Percentiles rank a stretch among this genome's conserved stretches.
Evolutionary conservation across 2,329 filamentous ascomycete species (phyloP).

Genomic region (Hansfordia pulvinata): DNA sequence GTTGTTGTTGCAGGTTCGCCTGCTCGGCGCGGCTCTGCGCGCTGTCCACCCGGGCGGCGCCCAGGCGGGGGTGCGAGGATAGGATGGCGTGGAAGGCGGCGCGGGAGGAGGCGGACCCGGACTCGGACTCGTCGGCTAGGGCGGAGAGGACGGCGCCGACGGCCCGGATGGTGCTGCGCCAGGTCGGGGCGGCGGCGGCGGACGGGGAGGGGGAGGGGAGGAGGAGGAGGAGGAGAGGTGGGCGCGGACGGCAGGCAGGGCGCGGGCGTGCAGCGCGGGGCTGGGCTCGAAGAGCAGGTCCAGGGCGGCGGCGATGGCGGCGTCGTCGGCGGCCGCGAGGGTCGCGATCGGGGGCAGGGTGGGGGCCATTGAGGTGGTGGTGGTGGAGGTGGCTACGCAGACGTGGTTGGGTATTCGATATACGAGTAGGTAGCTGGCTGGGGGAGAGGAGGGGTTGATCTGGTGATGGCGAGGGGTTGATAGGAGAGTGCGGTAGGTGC

Average conservation of each 20-base stretch:
- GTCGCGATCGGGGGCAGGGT: constrained; percentile 42
- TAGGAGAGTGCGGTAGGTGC: no score
- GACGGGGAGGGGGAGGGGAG: constrained; percentile 54
- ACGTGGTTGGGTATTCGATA: no score
- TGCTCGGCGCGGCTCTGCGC: constrained; percentile 73
- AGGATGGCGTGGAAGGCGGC: constrained; percentile 57
- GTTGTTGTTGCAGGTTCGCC: constrained; percentile 45
- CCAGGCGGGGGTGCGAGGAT: constrained; percentile 70
- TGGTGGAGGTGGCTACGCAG: no score
- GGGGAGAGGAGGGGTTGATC: no score
- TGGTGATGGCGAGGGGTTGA: no score
- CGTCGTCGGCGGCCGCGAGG: constrained; percentile 40
- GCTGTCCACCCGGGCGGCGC: constrained; percentile 70
- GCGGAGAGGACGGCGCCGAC: constrained; percentile 49
- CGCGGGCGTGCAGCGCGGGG: constrained; percentile 56
- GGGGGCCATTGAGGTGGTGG: no score
- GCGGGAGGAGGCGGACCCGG: constrained; percentile 18
- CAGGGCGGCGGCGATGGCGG: constrained; percentile 43
- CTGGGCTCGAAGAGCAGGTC: constrained; percentile 81
- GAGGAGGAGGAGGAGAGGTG: constrained; percentile 26
- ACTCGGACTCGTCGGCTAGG: constrained; percentile 37
- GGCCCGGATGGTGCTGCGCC: constrained; percentile 47
- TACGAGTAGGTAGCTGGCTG: no score
- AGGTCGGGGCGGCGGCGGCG: constrained; percentile 42
- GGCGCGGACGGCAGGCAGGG: constrained; percentile 49